Base-by-base conservation (phyloP, 345 rosid species). In the Salix purpurea region DNA sequence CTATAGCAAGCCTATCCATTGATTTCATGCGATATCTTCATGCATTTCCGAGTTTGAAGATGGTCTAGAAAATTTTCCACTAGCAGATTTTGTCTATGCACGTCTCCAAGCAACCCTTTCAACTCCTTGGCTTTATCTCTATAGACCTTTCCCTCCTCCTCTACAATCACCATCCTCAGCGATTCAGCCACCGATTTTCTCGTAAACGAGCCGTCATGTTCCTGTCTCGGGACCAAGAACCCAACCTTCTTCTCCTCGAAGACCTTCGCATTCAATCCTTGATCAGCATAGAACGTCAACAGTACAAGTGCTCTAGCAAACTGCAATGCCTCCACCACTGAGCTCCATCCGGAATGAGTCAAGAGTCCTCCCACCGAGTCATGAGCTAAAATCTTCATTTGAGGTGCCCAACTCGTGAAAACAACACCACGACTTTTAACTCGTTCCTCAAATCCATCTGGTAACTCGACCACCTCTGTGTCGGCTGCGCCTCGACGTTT, bases 341-440 rank as follows among this genome's bases (percentile, higher is more conserved):
- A 87, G 73, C 82, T 85, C 87, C 87, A 87, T 4, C 86, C 88
- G 52, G 82, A 83, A 4, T 87, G 88, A 11, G 85, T 82, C 78
- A 87, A 75, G 60, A 83, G 83, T 36, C 86, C 86, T 1, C 86
- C 86, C 18, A 86, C 85, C n/a, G 86, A 81, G 15, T 68, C 80
- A 69, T 86, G 89, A 23, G 78, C 70, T 21, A 86, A 75, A 69
- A 84, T 86, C 50, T 74, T 80, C 36, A 84, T 73, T 39, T 83
- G 88, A 0, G 86, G 85, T 52, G 85, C 85, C 89, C 89, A 84
- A 0, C 80, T 80, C 26, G 40, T 70, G 24, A 72, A 74, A 69
- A 82, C 42, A 70, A 79, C 28, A 1, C 85, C 89, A 3, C 79
- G 77, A 28, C 71, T 80, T 26, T 71, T 4, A 23, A 79, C 65